These are phyloP conservation scores for Stagonosporopsis chrysanthemi DNA, from an alignment of 2,329 filamentous ascomycete species.

Conservation along the genomic window DNA sequence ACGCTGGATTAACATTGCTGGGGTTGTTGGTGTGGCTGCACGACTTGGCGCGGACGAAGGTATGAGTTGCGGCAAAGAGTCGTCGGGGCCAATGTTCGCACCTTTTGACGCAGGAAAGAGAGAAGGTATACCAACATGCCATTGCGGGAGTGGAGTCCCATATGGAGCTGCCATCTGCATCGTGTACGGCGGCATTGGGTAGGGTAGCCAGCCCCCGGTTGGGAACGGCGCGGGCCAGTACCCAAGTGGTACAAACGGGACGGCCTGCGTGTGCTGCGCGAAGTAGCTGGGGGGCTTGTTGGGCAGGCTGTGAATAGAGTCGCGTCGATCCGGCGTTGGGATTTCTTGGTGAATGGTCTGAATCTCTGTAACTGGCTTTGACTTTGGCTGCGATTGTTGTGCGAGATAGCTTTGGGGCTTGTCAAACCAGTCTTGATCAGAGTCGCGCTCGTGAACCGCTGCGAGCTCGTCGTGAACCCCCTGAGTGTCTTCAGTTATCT, in stretches of 20 bases:
- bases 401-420: neutral
- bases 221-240: neutral
- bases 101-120: neutral
- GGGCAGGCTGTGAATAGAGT: neutral
- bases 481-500: neutral
- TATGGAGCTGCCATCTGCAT: neutral
- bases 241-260: constrained; percentile 6
- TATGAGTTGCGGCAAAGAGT: neutral
- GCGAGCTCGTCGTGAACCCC: neutral
- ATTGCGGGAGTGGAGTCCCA: neutral
- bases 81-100: neutral
- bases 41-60: neutral
- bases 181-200: neutral
- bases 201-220: neutral
- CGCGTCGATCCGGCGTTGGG: neutral
- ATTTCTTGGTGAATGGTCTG: neutral
- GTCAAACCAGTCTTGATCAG: neutral
- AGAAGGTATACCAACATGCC: neutral
- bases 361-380: neutral
- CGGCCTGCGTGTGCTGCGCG: neutral
- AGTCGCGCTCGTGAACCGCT: neutral
- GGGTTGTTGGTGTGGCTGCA: neutral
- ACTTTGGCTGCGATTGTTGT: neutral
- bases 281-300: neutral
- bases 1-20: neutral